These are phyloP conservation scores for Westerdykella aurantiaca DNA, from an alignment of 2,329 filamentous ascomycete genomes.

Conservation along the genomic window DNA sequence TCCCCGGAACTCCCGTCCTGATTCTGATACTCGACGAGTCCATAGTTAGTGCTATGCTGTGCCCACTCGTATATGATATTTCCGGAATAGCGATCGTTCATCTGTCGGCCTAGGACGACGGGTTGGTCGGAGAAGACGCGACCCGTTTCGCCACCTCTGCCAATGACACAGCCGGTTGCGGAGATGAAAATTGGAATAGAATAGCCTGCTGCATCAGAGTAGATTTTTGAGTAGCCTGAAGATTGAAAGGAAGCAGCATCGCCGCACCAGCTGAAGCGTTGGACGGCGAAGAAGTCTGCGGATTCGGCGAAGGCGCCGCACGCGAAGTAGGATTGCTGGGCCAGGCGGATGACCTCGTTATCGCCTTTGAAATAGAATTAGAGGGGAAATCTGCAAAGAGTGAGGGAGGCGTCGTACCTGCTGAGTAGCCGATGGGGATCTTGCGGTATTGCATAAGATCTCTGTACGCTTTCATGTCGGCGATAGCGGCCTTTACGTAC, in stretches of 20 bases:
- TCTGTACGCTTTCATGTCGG: conserved; percentile 6
- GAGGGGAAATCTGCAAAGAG: too few species aligned
- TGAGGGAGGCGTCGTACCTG: background rate
- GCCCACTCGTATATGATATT: conserved; percentile 11
- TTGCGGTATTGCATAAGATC: conserved; percentile 9
- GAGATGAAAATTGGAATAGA: conserved; percentile 8
- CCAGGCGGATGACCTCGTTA: background rate
- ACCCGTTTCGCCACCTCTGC: background rate
- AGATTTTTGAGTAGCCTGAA: conserved; percentile 7
- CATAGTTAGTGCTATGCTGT: conserved; percentile 2
- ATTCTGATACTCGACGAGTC: too few species aligned
- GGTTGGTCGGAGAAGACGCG: conserved; percentile 6
- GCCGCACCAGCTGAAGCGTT: conserved; percentile 7
- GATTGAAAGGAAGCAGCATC: background rate
- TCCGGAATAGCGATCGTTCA: conserved; percentile 10
- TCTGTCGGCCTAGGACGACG: conserved; percentile 6
- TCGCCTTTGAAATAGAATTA: background rate
- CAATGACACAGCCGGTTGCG: conserved; percentile 3
- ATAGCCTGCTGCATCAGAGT: conserved; percentile 5
- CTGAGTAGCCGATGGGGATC: conserved; percentile 11
- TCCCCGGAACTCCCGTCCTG: too few species aligned
- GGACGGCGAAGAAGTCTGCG: conserved; percentile 7
- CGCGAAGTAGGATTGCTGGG: conserved; percentile 7
- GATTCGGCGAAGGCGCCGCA: conserved; percentile 4
- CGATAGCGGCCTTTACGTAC: conserved; percentile 1